phyloP scores from a whole-genome alignment of 2,329 filamentous ascomycete genomes.

The Tricladium varicosporioides region DNA sequence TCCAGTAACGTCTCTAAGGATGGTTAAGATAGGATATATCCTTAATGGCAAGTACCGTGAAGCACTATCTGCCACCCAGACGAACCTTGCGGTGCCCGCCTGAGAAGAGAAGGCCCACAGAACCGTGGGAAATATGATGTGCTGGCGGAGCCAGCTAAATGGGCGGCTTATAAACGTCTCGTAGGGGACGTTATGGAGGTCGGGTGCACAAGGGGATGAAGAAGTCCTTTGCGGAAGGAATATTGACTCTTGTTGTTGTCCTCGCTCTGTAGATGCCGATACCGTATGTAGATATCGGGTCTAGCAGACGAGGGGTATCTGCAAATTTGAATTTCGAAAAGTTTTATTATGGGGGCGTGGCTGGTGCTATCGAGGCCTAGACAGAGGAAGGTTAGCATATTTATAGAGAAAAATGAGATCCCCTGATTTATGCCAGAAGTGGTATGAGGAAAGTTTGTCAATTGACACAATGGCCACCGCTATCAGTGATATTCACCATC shows the following conservation, averaged over 20 bases:
- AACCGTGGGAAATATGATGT: constrained; percentile 58
- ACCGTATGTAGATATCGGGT: constrained; percentile 80
- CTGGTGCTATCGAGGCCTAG: constrained; percentile 61
- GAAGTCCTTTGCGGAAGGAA: constrained; percentile 82
- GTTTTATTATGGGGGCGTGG: constrained; percentile 39
- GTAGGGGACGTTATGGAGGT: constrained; percentile 84
- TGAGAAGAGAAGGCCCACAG: constrained; percentile 97
- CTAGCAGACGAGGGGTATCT: constrained; percentile 72
- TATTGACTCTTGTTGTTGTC: constrained; percentile 66
- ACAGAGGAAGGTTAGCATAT: constrained; percentile 8
- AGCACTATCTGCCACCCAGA: constrained; percentile 98
- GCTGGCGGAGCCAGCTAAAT: constrained; percentile 90
- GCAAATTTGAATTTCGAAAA: constrained; percentile 39
- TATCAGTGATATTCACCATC: not conserved
- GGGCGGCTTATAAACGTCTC: constrained; percentile 53
- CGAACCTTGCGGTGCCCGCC: constrained; percentile 90
- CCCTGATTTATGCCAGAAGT: not conserved
- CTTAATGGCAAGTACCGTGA: constrained; percentile 57
- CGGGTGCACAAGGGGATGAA: constrained; percentile 79
- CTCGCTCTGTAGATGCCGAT: constrained; percentile 79
- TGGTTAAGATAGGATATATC: constrained; percentile 7
- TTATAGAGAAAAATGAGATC: not conserved
- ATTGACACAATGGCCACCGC: not conserved
- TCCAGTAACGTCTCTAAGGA: not conserved
- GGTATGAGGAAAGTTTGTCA: not conserved